These are phyloP conservation scores for Cyberlindnera japonica DNA, from an alignment of 805 yeast species.

Conservation along the genomic window DNA sequence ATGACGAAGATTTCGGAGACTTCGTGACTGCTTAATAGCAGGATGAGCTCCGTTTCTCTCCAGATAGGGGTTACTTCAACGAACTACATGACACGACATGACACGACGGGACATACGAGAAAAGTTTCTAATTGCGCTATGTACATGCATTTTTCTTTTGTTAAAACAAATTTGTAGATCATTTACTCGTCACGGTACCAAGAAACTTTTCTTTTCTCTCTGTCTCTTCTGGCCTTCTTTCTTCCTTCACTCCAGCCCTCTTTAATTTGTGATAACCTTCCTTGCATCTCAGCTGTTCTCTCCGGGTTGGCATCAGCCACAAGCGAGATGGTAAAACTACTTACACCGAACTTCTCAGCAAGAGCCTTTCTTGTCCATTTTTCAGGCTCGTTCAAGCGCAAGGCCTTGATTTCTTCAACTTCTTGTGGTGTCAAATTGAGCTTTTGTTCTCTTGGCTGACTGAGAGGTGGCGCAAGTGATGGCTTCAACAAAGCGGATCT, in stretches of 20 bases:
- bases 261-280: constrained; percentile 43
- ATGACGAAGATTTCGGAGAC: constrained; percentile 28
- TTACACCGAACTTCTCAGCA: constrained; percentile 55
- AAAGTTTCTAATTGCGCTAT: constrained; percentile 5
- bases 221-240: constrained; percentile 48
- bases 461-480: constrained; percentile 36
- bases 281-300: constrained; percentile 42
- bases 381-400: constrained; percentile 56
- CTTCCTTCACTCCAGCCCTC: constrained; percentile 47
- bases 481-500: constrained; percentile 11
- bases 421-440: constrained; percentile 57
- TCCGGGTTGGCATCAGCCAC: constrained; percentile 43
- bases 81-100: no score
- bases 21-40: constrained; percentile 18
- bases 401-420: constrained; percentile 50
- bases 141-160: constrained; percentile 8
- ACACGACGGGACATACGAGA: background rate
- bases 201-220: constrained; percentile 51
- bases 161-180: background rate
- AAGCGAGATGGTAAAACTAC: constrained; percentile 50
- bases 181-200: constrained; percentile 50
- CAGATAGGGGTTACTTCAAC: no score
- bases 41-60: background rate
- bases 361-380: constrained; percentile 60
- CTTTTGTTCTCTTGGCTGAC: constrained; percentile 36